These are phyloP conservation scores for Teunomyces gatunensis DNA, from an alignment of 805 yeast genomes.

Conservation along the genomic window DNA sequence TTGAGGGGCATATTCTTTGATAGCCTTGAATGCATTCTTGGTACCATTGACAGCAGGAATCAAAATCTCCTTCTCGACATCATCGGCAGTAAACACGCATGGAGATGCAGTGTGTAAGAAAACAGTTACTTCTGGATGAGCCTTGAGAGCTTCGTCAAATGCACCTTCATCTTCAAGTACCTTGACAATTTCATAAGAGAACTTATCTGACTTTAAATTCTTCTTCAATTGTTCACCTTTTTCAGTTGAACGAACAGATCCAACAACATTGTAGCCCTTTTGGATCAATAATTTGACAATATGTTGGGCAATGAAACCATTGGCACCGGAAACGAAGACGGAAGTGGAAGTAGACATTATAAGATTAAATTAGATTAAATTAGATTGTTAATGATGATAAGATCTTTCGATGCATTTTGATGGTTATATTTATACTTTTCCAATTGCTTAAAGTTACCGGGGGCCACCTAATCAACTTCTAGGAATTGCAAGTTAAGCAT, in stretches of 20 bases:
- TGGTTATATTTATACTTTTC: no score
- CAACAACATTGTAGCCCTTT: constrained; percentile 46
- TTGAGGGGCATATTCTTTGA: constrained; percentile 14
- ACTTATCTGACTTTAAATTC: constrained; percentile 11
- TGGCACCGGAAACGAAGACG: constrained; percentile 49
- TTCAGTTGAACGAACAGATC: constrained; percentile 44
- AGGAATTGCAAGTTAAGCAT: no score
- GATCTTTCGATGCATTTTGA: no score
- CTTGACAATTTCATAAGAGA: constrained; percentile 28
- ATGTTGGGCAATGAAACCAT: constrained; percentile 51
- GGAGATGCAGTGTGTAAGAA: constrained; percentile 54
- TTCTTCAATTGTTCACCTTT: constrained; percentile 16
- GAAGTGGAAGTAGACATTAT: background rate
- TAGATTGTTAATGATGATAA: background rate
- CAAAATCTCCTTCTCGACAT: constrained; percentile 18
- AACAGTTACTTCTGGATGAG: constrained; percentile 37
- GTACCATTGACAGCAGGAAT: constrained; percentile 33
- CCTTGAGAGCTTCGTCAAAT: constrained; percentile 45
- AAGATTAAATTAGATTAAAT: no score
- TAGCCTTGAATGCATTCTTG: constrained; percentile 17
- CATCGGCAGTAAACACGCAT: constrained; percentile 18
- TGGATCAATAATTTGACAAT: constrained; percentile 39
- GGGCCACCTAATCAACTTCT: no score
- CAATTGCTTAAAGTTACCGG: no score
- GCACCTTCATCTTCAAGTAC: constrained; percentile 34